phyloP scores from a whole-genome alignment of 192 early-diverging fungal genomes.

The Entophlyctis helioformis region DNA sequence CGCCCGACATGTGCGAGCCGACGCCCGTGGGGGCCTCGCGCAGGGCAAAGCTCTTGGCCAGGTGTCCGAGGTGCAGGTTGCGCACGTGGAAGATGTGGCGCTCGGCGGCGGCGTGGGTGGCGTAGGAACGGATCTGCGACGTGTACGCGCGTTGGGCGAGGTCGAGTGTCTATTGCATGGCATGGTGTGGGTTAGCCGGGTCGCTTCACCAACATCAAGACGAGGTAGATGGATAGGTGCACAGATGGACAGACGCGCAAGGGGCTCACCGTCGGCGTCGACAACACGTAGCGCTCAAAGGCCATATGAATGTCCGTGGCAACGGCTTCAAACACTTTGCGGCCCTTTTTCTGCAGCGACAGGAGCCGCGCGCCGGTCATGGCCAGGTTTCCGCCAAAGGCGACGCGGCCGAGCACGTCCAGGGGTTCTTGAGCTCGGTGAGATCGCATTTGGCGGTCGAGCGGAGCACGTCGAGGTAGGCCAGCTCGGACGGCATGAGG shows the following conservation, averaged over 20 bases:
- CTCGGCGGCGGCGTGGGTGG: slow-evolving; percentile 76
- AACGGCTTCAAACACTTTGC: slow-evolving; percentile 31
- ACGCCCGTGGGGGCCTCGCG: slow-evolving; percentile 64
- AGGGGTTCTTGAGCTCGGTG: too few relatives aligned
- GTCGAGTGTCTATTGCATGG: too few relatives aligned
- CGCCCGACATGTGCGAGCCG: too few relatives aligned
- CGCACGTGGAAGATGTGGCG: slow-evolving; percentile 90
- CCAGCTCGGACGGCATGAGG: slow-evolving; percentile 74
- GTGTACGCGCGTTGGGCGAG: slow-evolving; percentile 73
- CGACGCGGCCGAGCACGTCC: too few relatives aligned
- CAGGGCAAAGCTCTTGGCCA: slow-evolving; percentile 94
- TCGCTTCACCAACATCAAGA: too few relatives aligned
- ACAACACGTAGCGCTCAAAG: slow-evolving; percentile 63
- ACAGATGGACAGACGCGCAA: too few relatives aligned
- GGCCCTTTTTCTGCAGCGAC: slow-evolving; percentile 8
- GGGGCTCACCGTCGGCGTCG: slow-evolving; percentile 41
- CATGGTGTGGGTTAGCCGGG: too few relatives aligned
- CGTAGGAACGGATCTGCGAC: slow-evolving; percentile 86
- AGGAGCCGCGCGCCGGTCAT: neutral
- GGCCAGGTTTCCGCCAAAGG: neutral
- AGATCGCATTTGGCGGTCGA: too few relatives aligned
- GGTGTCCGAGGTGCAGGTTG: slow-evolving; percentile 90
- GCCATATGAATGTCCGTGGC: slow-evolving; percentile 48
- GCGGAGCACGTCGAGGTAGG: slow-evolving; percentile 56
- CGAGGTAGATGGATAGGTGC: too few relatives aligned